Evolutionary conservation across 225 moss, liverwort and hornwort genomes (phyloP).

Genomic region (Physcomitrium patens): DNA sequence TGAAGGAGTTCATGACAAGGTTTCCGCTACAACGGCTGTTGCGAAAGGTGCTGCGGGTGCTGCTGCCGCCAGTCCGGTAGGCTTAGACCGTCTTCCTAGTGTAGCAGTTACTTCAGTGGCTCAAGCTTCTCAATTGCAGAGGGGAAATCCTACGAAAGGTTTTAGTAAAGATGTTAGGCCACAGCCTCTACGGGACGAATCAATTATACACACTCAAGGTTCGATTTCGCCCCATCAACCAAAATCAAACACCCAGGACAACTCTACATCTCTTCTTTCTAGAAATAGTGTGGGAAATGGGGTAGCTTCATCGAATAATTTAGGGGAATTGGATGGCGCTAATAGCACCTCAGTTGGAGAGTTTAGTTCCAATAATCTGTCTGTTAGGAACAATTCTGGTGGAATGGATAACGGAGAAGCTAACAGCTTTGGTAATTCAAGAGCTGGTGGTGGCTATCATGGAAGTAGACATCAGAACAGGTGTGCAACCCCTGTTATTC

Average conservation of each 20-base stretch:
- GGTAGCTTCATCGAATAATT: conserved; percentile 39
- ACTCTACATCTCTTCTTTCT: conserved; percentile 41
- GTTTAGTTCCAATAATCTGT: conserved; percentile 40
- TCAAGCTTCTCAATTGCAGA: conserved; percentile 65
- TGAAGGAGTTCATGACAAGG: conserved; percentile 89
- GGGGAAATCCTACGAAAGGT: conserved; percentile 52
- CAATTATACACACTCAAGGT: conserved; percentile 41
- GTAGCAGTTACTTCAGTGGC: conserved; percentile 96
- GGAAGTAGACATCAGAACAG: conserved; percentile 76
- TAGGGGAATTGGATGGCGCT: conserved; percentile 53
- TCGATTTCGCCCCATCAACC: conserved; percentile 53
- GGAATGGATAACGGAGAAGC: conserved; percentile 56
- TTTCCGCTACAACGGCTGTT: conserved; percentile 83
- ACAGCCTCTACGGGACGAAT: conserved; percentile 40
- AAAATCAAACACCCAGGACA: conserved; percentile 56
- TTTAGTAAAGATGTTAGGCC: conserved; percentile 52
- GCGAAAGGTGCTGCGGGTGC: conserved; percentile 85
- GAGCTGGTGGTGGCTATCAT: conserved; percentile 49
- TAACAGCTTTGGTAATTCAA: conserved; percentile 52
- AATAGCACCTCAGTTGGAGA: conserved; percentile 43
- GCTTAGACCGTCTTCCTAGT: conserved; percentile 59
- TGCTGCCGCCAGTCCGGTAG: conserved; percentile 69
- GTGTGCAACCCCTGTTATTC: conserved; percentile 31
- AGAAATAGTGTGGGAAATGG: conserved; percentile 37
- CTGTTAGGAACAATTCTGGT: conserved; percentile 44